Evolutionary conservation across 306 rosid species (phyloP).

Genomic region (Acacia melanoxylon): DNA sequence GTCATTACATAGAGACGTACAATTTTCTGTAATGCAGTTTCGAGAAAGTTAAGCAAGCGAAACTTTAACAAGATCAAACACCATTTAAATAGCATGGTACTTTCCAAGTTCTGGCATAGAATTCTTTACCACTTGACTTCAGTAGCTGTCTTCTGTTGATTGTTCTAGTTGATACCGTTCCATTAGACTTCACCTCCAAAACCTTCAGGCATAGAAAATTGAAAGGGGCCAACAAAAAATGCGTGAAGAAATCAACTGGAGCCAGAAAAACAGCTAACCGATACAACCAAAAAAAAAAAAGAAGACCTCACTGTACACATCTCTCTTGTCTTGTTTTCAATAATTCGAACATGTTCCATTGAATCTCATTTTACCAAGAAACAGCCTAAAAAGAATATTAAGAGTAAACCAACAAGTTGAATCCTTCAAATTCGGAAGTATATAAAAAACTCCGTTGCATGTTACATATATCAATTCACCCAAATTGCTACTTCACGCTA

Average conservation of each 20-base stretch:
- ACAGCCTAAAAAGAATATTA: neutral
- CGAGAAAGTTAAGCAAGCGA: neutral
- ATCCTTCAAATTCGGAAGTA: neutral
- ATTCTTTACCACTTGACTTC: conserved; percentile 79
- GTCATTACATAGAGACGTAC: neutral
- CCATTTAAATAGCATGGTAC: neutral
- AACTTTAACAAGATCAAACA: conserved; percentile 18
- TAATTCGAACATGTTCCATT: neutral
- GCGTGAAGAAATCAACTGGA: neutral
- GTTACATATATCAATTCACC: neutral
- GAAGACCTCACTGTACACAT: neutral
- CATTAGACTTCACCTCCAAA: conserved; percentile 80
- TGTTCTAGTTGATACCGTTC: conserved; percentile 68
- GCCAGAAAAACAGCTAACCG: neutral
- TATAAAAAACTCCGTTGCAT: neutral
- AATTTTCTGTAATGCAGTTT: neutral
- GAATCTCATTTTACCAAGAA: neutral
- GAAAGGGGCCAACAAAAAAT: conserved; percentile 5
- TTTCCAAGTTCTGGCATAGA: conserved; percentile 8
- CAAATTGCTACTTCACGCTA: neutral
- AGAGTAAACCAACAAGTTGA: neutral
- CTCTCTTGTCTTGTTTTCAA: neutral
- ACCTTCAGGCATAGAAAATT: conserved; percentile 48
- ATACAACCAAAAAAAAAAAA: neutral
- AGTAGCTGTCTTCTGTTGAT: conserved; percentile 86